phyloP scores from a whole-genome alignment of 2,329 filamentous ascomycete genomes.

The Neonectria faginata region DNA sequence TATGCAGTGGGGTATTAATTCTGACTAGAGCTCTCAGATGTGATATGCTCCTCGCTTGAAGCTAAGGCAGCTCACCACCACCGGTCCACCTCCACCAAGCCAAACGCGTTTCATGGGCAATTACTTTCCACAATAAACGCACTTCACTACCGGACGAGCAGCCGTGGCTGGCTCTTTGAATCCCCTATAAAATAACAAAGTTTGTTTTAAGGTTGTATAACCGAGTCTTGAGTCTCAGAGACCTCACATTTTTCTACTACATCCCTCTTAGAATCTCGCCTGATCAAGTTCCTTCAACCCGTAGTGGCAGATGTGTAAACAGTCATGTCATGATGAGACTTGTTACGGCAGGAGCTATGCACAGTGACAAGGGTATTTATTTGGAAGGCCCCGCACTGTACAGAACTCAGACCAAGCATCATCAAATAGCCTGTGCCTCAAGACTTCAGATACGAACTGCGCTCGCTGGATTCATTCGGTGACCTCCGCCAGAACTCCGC shows the following conservation, averaged over 20 bases:
- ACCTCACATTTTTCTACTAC: not conserved
- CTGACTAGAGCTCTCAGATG: not conserved
- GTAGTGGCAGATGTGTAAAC: not conserved
- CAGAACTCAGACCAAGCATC: no score
- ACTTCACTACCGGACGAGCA: not conserved
- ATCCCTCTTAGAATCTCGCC: not conserved
- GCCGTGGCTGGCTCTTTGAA: not conserved
- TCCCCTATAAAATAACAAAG: not conserved
- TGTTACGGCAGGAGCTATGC: no score
- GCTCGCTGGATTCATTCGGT: not conserved
- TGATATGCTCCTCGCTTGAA: not conserved
- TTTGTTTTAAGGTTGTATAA: not conserved
- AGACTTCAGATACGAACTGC: not conserved
- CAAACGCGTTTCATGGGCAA: conserved; percentile 1
- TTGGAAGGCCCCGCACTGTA: no score
- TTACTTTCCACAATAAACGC: conserved; percentile 4
- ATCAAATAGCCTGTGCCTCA: no score
- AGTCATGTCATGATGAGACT: no score
- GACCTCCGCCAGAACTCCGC: not conserved
- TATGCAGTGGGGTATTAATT: conserved; percentile 2
- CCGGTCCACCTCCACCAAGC: not conserved
- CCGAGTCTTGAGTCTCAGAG: not conserved
- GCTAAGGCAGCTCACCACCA: not conserved
- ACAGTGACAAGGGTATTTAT: no score
- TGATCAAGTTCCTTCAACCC: not conserved